Conservation (phyloP, 257 asterid genomes). For the Vinca minor region DNA sequence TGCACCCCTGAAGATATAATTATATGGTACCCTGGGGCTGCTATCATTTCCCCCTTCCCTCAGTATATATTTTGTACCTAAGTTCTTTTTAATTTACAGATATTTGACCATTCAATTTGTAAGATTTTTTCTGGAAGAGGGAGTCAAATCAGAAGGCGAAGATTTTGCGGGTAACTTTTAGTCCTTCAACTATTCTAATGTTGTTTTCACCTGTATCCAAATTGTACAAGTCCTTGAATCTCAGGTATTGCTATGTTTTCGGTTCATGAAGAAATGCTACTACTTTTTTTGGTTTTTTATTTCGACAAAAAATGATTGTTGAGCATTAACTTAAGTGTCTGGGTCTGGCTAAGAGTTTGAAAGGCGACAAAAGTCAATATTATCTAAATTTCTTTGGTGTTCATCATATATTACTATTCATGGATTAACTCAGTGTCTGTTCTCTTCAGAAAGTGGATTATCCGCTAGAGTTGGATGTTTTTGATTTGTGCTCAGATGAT, state of each 20-base stretch:
- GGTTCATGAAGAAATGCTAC: neutral
- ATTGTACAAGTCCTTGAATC: neutral
- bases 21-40: too few species aligned
- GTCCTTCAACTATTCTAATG: conserved; percentile 9
- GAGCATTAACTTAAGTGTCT: neutral
- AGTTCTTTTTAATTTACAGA: conserved; percentile 33
- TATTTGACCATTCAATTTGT: conserved; percentile 93
- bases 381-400: neutral
- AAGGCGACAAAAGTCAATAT: neutral
- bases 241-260: neutral
- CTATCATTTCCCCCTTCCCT: too few species aligned
- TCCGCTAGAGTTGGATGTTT: conserved; percentile 89
- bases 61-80: neutral
- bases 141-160: conserved; percentile 98
- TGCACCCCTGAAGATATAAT: too few species aligned
- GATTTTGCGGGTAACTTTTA: conserved; percentile 72
- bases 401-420: neutral
- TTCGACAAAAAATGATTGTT: neutral
- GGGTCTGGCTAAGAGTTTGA: neutral
- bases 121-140: conserved; percentile 98
- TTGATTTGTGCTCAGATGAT: conserved; percentile 89
- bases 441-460: conserved; percentile 86
- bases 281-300: neutral
- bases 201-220: neutral
- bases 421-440: neutral